A percentile compares a stretch with the other conserved stretches of the same genome.
Conservation (phyloP, 1,284 basidiomycete genomes). For the Gymnopus androsaceus region DNA sequence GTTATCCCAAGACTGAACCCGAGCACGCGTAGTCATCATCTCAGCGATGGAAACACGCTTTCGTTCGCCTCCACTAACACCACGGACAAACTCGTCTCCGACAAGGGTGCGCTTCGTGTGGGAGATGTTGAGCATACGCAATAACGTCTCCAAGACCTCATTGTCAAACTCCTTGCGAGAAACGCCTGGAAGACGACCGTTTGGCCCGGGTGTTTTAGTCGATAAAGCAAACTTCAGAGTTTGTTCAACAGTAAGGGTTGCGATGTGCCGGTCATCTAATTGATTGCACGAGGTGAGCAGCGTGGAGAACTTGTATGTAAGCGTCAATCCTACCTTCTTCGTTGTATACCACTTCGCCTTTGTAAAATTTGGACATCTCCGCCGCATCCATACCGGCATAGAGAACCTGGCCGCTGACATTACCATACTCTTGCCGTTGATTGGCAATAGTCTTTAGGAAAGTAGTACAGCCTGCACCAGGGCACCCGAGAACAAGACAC, state of each 20-base stretch:
- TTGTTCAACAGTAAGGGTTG: constrained; percentile 76
- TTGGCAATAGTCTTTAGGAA: constrained; percentile 81
- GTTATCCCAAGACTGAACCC: constrained; percentile 81
- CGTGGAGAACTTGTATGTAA: constrained; percentile 13
- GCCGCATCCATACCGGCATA: constrained; percentile 73
- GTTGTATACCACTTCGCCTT: constrained; percentile 87
- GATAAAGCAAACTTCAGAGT: constrained; percentile 70
- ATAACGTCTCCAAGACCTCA: constrained; percentile 61
- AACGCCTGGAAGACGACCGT: constrained; percentile 70
- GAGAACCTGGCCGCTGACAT: constrained; percentile 63
- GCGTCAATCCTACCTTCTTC: constrained; percentile 72
- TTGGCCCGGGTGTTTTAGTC: constrained; percentile 67
- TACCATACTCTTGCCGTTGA: constrained; percentile 61
- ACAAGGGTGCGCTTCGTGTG: constrained; percentile 79
- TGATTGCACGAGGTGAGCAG: background rate
- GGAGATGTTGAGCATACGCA: constrained; percentile 80
- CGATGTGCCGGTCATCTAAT: constrained; percentile 73
- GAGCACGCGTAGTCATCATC: constrained; percentile 79
- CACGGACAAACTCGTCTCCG: constrained; percentile 83
- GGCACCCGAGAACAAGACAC: constrained; percentile 79
- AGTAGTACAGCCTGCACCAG: constrained; percentile 81
- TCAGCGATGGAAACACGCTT: constrained; percentile 89
- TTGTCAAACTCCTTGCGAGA: constrained; percentile 60
- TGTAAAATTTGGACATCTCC: constrained; percentile 69
- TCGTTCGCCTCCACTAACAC: constrained; percentile 84